Conservation (phyloP, 1,284 basidiomycete species). For the Hemileia vastatrix region DNA sequence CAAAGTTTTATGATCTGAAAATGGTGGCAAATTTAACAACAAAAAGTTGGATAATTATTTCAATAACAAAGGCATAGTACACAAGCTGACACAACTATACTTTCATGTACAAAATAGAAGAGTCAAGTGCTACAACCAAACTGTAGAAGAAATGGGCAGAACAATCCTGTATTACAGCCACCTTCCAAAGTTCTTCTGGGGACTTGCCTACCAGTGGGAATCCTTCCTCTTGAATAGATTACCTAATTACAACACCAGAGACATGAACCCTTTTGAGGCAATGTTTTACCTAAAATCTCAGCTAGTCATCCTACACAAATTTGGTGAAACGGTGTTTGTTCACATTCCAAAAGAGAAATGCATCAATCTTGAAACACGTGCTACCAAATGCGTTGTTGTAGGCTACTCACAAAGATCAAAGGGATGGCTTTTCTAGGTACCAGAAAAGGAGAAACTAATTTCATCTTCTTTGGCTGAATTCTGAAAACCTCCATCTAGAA, state of each 20-base stretch:
- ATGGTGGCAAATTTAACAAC: too few relatives aligned
- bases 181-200: not conserved
- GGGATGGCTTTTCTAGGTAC: not conserved
- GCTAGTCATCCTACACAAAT: not conserved
- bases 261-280: not conserved
- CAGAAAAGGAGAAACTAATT: too few relatives aligned
- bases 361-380: not conserved
- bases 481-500: too few relatives aligned
- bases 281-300: not conserved
- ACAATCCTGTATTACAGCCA: not conserved
- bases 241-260: not conserved
- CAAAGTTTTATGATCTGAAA: too few relatives aligned
- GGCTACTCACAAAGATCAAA: not conserved
- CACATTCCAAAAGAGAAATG: not conserved
- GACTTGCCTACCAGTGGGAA: not conserved
- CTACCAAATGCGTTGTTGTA: not conserved
- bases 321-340: not conserved
- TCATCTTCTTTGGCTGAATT: too few relatives aligned
- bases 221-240: not conserved
- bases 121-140: too few relatives aligned
- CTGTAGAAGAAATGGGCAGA: not conserved
- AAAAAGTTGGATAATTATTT: too few relatives aligned
- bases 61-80: too few relatives aligned
- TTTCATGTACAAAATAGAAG: too few relatives aligned
- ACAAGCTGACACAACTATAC: too few relatives aligned